Percentiles rank a stretch among this genome's conserved stretches.
These are phyloP conservation scores for Penicillium crustosum DNA, from an alignment of 2,329 filamentous ascomycete genomes.

Conservation along the genomic window DNA sequence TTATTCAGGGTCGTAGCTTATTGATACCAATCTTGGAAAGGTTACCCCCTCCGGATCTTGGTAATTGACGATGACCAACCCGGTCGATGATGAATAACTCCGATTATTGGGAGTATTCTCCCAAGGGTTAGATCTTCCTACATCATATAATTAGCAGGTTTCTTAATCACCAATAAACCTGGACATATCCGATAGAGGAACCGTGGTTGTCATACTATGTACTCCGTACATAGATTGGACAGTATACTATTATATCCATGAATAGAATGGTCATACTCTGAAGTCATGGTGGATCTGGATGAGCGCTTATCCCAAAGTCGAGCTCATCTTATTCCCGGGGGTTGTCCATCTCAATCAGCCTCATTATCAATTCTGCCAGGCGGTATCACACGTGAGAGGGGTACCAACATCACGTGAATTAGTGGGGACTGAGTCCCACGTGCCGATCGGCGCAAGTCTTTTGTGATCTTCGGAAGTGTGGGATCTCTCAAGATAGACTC, in stretches of 20 bases:
- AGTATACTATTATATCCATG: neutral
- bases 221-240: neutral
- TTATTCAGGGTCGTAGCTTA: slow-evolving; percentile 17
- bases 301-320: neutral
- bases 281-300: slow-evolving; percentile 2
- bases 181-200: neutral
- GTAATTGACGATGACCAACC: slow-evolving; percentile 4
- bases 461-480: slow-evolving; percentile 8
- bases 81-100: neutral
- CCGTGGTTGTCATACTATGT: neutral
- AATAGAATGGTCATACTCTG: neutral
- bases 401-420: neutral
- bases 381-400: neutral
- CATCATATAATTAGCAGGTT: neutral
- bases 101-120: neutral
- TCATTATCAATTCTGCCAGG: neutral
- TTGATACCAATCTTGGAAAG: too few species aligned
- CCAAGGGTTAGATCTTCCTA: neutral
- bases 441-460: slow-evolving; percentile 7
- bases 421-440: slow-evolving; percentile 6
- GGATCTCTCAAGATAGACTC: neutral
- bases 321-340: neutral
- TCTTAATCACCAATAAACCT: neutral
- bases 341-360: neutral
- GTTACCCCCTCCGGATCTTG: neutral